Conservation (phyloP, 768 basidiomycete genomes). For the Steccherinum ochraceum region DNA sequence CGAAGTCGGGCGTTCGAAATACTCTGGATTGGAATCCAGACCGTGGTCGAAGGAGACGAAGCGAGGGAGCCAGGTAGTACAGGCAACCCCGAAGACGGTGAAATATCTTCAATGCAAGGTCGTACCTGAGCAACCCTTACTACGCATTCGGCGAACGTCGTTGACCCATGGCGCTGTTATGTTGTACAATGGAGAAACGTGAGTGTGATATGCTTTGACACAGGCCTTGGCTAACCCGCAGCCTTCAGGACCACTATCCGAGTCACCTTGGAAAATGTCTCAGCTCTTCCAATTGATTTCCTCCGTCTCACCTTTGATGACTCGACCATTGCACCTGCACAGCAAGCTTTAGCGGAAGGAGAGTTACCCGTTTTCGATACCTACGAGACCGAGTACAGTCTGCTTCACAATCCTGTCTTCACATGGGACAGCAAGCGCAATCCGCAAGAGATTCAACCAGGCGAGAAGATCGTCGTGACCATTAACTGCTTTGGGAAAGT, state of each 20-base stretch:
- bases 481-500: conserved; percentile 84
- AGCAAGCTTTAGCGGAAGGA: conserved; percentile 73
- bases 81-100: conserved; percentile 23
- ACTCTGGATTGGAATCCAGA: conserved; percentile 64
- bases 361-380: conserved; percentile 77
- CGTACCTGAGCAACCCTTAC: conserved; percentile 79
- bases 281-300: conserved; percentile 77
- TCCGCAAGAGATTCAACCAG: conserved; percentile 56
- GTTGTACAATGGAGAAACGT: conserved; percentile 95
- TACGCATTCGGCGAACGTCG: conserved; percentile 84
- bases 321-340: conserved; percentile 74
- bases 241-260: conserved; percentile 67
- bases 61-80: conserved; percentile 23
- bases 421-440: conserved; percentile 50
- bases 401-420: conserved; percentile 75
- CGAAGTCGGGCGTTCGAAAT: conserved; percentile 69
- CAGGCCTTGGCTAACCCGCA: conserved; percentile 1
- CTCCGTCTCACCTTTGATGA: conserved; percentile 85
- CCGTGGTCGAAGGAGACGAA: conserved; percentile 50
- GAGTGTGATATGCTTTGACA: conserved; percentile 19
- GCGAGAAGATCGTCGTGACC: conserved; percentile 60
- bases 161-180: conserved; percentile 90
- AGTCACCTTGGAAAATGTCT: conserved; percentile 87
- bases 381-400: conserved; percentile 85
- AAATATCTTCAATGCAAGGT: conserved; percentile 78